Evolutionary conservation across 169 alveolate genomes (phyloP), one percentile per base, ranked within the genome.

Genomic region (Amoebophrya sp.): DNA sequence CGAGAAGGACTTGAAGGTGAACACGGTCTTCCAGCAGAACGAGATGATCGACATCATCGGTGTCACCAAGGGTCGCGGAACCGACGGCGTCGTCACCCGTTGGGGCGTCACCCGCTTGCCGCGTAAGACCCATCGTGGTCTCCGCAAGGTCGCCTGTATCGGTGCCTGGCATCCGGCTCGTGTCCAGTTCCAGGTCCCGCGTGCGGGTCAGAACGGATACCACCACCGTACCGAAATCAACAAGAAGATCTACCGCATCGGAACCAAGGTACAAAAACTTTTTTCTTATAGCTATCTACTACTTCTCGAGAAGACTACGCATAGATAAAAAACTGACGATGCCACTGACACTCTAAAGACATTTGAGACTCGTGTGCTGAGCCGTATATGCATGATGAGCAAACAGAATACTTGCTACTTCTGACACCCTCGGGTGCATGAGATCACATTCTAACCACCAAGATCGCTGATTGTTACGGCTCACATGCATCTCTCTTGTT

Each of bases 91-190:
- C 77, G 98, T 98, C 92, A 97, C 98, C 55, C 98, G 99, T 95
- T 99, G 98, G 98, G 99, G 99, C 18, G 99, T 98, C 65, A 98
- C 99, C 90, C 97, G 99, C 77, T 97, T 99, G 94, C 99, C 99
- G 90, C 97, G 99, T 95, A 99, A 99, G 97, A 98, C 99, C 93
- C 99, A 99, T 95, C 98, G 99, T 94, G 99, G 99, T 89, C 97
- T 98, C 95, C 96, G 99, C 91, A 99, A 98, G 97, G 99, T 99
- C 89, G 99, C 99, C 38, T 99, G 99, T 96, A 98, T 99, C 93
- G 99, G 99, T 90, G 98, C 99, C n/a, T 99, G 99, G 99, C 99
- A 99, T 96, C 99, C 99, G 89, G 99, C 99, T 54, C 96, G 99
- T 78, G 99, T 99, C 90, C 99, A 98, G 96, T 99, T 98, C 97